phyloP scores from a whole-genome alignment of 1,284 basidiomycete genomes.

The Fomitopsis palustris region DNA sequence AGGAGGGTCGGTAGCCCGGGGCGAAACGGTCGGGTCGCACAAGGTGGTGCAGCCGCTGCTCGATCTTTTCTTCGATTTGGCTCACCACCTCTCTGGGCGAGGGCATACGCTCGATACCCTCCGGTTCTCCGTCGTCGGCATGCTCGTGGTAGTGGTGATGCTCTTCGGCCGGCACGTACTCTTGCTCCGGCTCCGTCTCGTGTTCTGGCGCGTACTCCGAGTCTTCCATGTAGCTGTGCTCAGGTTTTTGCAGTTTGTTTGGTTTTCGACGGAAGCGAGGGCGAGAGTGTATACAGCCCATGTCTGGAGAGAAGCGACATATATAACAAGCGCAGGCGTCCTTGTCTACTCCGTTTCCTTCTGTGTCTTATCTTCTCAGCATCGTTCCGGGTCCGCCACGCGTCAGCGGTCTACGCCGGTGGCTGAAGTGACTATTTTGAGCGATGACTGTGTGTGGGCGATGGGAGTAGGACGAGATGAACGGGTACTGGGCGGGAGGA shows the following conservation, averaged over 20 bases:
- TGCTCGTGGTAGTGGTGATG: background rate
- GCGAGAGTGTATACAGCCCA: constrained; percentile 5
- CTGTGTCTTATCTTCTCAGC: constrained; percentile 2
- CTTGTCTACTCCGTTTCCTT: background rate
- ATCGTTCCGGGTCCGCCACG: background rate
- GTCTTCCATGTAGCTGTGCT: background rate
- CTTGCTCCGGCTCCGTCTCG: background rate
- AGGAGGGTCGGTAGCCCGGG: constrained; percentile 24
- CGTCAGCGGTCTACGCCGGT: background rate
- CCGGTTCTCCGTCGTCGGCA: too few species aligned
- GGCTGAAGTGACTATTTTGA: background rate
- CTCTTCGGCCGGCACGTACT: background rate
- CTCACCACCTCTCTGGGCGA: background rate
- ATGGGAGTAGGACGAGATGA: too few species aligned
- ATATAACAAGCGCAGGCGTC: constrained; percentile 4
- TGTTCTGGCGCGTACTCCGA: background rate
- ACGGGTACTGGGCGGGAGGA: too few species aligned
- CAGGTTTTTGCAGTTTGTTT: background rate
- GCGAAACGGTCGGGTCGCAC: constrained; percentile 22
- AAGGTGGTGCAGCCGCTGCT: constrained; percentile 21
- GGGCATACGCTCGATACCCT: background rate
- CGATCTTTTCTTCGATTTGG: background rate
- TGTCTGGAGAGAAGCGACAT: background rate
- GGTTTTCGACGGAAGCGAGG: background rate
- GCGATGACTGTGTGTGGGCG: too few species aligned